These are phyloP conservation scores for Dipteronia dyeriana DNA, from an alignment of 345 rosid genomes.

Conservation along the genomic window DNA sequence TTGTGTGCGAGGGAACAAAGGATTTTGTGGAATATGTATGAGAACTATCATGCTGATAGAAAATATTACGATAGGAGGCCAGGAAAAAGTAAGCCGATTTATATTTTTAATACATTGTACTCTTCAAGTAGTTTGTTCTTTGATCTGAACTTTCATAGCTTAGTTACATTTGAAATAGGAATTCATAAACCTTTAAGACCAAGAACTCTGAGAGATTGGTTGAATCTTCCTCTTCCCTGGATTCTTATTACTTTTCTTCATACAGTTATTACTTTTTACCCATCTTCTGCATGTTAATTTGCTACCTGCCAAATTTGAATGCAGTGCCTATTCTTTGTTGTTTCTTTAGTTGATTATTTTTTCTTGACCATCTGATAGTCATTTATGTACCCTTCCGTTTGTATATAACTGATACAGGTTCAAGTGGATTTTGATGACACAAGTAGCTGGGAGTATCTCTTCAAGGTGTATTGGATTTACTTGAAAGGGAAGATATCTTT, in stretches of 20 bases:
- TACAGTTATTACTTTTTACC: background rate
- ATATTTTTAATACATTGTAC: constrained; percentile 9
- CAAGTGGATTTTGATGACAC: constrained; percentile 97
- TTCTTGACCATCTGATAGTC: background rate
- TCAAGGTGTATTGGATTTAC: constrained; percentile 84
- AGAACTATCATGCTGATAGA: constrained; percentile 89
- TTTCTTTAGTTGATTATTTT: background rate
- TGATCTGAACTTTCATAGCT: background rate
- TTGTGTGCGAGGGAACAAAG: constrained; percentile 77
- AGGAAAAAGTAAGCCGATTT: constrained; percentile 59
- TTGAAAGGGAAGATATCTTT: constrained; percentile 72
- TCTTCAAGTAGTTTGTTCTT: constrained; percentile 3
- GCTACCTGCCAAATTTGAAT: background rate
- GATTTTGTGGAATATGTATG: constrained; percentile 90
- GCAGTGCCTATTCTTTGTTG: background rate
- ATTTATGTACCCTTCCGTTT: constrained; percentile 3
- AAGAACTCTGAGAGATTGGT: background rate
- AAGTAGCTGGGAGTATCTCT: constrained; percentile 97
- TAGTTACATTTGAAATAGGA: constrained; percentile 9
- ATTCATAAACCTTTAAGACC: background rate
- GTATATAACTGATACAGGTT: constrained; percentile 50
- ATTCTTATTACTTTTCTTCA: background rate
- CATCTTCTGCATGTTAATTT: background rate
- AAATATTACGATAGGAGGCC: constrained; percentile 49
- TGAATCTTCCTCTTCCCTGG: background rate